Evolutionary conservation across 148 eudicot genomes (phyloP).

Genomic region (Amaranthus palmeri): DNA sequence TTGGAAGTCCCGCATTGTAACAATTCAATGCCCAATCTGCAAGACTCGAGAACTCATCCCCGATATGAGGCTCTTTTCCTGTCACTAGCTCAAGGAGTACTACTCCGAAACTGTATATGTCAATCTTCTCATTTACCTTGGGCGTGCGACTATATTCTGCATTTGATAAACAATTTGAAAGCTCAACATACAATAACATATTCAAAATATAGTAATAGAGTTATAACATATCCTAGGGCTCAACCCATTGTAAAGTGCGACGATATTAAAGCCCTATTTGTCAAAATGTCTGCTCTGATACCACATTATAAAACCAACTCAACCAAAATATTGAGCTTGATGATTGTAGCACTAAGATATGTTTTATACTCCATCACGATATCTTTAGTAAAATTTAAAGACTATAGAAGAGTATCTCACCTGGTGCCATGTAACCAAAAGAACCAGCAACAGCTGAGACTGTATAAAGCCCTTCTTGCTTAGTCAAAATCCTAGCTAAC

Average conservation of each 20-base stretch:
- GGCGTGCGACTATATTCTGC: conserved; percentile 61
- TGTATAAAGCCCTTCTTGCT: conserved; percentile 49
- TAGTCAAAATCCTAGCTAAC: conserved; percentile 43
- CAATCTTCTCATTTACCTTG: conserved; percentile 74
- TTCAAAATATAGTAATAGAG: too few relatives aligned
- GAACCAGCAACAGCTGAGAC: conserved; percentile 67
- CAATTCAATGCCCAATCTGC: conserved; percentile 86
- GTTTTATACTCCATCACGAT: too few relatives aligned
- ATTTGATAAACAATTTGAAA: neutral
- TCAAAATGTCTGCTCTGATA: too few relatives aligned
- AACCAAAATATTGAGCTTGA: too few relatives aligned
- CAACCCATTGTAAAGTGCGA: too few relatives aligned
- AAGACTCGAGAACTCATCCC: conserved; percentile 52
- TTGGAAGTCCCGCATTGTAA: conserved; percentile 37
- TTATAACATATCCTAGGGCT: too few relatives aligned
- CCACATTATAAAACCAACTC: too few relatives aligned
- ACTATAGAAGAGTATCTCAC: conserved; percentile 16
- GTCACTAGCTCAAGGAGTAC: conserved; percentile 74
- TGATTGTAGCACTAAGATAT: too few relatives aligned
- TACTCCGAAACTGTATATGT: conserved; percentile 79
- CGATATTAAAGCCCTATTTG: too few relatives aligned
- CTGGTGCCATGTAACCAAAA: conserved; percentile 72
- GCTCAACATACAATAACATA: too few relatives aligned
- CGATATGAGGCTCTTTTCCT: conserved; percentile 60
- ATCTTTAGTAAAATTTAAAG: too few relatives aligned